Conservation (phyloP, 495 filamentous ascomycete species). For the Neurospora sp. region DNA sequence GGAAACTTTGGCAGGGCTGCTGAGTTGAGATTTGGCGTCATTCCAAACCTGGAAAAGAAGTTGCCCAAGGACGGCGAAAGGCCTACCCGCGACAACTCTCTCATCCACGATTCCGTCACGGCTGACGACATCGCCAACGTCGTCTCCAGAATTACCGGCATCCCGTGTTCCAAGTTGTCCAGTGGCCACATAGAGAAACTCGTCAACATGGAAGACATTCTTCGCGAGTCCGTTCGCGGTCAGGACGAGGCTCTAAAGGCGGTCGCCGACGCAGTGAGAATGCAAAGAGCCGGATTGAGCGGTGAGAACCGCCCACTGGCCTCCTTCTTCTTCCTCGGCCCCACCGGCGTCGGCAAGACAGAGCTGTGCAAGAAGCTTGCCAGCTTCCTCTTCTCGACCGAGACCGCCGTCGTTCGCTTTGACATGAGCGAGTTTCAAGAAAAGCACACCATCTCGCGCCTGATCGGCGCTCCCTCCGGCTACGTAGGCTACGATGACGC, state of each 20-base stretch:
- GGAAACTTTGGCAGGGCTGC: slow-evolving; percentile 87
- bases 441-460: slow-evolving; percentile 85
- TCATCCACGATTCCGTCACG: slow-evolving; percentile 88
- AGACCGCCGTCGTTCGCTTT: slow-evolving; percentile 75
- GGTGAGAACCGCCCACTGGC: slow-evolving; percentile 86
- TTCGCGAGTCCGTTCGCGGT: slow-evolving; percentile 75
- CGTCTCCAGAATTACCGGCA: slow-evolving; percentile 83
- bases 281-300: slow-evolving; percentile 86
- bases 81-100: slow-evolving; percentile 34
- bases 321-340: slow-evolving; percentile 95
- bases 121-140: slow-evolving; percentile 89
- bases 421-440: slow-evolving; percentile 99
- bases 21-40: slow-evolving; percentile 76
- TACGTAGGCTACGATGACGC: slow-evolving; percentile 97
- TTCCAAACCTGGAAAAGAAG: slow-evolving; percentile 68
- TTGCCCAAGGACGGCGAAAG: slow-evolving; percentile 65
- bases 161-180: slow-evolving; percentile 83
- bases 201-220: slow-evolving; percentile 86
- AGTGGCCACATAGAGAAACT: slow-evolving; percentile 86
- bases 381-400: slow-evolving; percentile 83
- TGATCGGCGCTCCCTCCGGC: slow-evolving; percentile 87
- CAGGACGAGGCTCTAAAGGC: slow-evolving; percentile 90
- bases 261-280: slow-evolving; percentile 84
- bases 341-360: slow-evolving; percentile 94
- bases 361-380: slow-evolving; percentile 96